These are phyloP conservation scores for Stylonectria norvegica DNA, from an alignment of 2,329 filamentous ascomycete genomes.

Conservation along the genomic window DNA sequence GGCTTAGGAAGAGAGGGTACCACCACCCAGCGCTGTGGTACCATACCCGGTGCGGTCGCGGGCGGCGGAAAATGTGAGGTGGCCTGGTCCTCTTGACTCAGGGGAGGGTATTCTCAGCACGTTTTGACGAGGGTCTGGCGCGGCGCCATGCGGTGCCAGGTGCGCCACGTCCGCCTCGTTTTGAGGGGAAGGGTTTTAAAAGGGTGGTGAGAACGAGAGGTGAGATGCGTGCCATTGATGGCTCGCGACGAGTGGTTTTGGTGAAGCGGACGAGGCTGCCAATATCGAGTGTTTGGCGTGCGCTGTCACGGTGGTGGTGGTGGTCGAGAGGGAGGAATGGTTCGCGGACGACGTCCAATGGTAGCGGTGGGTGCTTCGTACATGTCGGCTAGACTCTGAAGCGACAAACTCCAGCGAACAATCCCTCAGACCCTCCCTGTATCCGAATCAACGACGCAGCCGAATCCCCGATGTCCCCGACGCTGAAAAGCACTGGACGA, in stretches of 20 bases:
- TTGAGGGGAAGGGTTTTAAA: constrained; percentile 13
- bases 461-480: too few species aligned
- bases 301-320: background rate
- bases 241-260: constrained; percentile 20
- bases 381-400: too few species aligned
- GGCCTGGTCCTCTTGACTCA: too few species aligned
- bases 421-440: background rate
- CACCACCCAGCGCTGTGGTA: too few species aligned
- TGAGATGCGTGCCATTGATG: constrained; percentile 20
- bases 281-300: background rate
- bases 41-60: too few species aligned
- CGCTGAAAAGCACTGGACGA: constrained; percentile 1
- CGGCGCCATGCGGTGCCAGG: constrained; percentile 20
- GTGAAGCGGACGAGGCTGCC: constrained; percentile 25
- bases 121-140: too few species aligned
- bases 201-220: constrained; percentile 9
- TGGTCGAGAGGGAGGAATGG: constrained; percentile 6
- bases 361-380: constrained; percentile 1
- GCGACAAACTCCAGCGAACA: too few species aligned
- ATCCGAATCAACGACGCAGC: background rate
- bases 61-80: too few species aligned
- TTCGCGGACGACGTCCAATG: constrained; percentile 5
- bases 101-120: too few species aligned
- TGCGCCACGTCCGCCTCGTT: constrained; percentile 26
- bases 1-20: too few species aligned